Percentiles rank a stretch among this genome's conserved stretches.
These are phyloP conservation scores for Proliferodiscus dingleyae DNA, from an alignment of 2,329 filamentous ascomycete species.

Conservation along the genomic window DNA sequence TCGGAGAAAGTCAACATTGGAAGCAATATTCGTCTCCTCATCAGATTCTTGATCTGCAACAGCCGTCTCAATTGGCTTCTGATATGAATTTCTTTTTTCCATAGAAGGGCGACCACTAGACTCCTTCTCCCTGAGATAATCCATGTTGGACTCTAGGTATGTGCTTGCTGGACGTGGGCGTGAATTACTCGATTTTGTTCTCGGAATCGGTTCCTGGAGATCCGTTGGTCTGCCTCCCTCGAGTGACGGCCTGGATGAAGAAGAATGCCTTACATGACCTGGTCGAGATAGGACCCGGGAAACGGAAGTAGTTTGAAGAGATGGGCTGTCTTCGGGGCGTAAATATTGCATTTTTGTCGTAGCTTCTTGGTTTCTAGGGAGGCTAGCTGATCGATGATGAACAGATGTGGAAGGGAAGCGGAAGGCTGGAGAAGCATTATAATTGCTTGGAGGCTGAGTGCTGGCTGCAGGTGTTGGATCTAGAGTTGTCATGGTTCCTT, in stretches of 20 bases:
- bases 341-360: conserved; percentile 14
- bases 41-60: conserved; percentile 35
- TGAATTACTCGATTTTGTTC: conserved; percentile 59
- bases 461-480: conserved; percentile 43
- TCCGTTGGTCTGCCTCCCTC: conserved; percentile 68
- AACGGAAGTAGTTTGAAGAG: conserved; percentile 15
- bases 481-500: conserved; percentile 77
- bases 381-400: conserved; percentile 48
- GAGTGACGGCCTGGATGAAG: conserved; percentile 61
- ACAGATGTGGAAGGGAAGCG: conserved; percentile 25
- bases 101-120: conserved; percentile 31
- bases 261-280: conserved; percentile 38
- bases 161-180: conserved; percentile 75
- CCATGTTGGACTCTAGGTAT: conserved; percentile 76
- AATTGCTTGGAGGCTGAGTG: conserved; percentile 18
- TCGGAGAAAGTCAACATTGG: conserved; percentile 78
- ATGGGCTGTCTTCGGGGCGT: conserved; percentile 21
- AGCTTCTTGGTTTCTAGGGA: conserved; percentile 34
- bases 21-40: conserved; percentile 62
- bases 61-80: conserved; percentile 18
- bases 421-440: conserved; percentile 22
- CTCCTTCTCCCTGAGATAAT: conserved; percentile 77
- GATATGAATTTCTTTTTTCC: conserved; percentile 30
- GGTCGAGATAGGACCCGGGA: conserved; percentile 29
- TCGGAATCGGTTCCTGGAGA: conserved; percentile 52